Conservation (phyloP, 164 flowering plant species). For the Taxillus chinensis region DNA sequence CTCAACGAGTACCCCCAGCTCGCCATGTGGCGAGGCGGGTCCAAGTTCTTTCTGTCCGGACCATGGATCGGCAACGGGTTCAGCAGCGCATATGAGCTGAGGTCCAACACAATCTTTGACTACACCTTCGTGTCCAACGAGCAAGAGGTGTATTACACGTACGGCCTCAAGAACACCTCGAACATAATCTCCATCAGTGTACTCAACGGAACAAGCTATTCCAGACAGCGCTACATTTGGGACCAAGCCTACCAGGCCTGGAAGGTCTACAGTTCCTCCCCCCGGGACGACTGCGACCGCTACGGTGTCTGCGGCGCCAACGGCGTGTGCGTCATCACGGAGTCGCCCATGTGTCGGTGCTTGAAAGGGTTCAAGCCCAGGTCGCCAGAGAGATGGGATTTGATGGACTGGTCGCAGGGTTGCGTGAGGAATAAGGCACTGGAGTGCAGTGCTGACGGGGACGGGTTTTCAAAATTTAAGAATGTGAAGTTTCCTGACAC, state of each 20-base stretch:
- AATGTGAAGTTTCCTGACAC: background rate
- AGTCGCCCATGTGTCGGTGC: background rate
- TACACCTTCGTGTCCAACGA: background rate
- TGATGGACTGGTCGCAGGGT: background rate
- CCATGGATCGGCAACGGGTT: conserved; percentile 4
- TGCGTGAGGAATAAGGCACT: background rate
- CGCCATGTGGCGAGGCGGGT: background rate
- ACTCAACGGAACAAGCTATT: background rate
- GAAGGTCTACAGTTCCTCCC: background rate
- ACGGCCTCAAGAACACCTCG: background rate
- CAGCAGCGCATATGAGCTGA: background rate
- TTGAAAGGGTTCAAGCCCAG: background rate
- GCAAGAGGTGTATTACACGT: background rate
- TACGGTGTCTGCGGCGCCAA: background rate
- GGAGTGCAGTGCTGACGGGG: background rate
- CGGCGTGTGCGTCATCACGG: background rate
- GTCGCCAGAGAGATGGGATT: background rate
- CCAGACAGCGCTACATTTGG: background rate
- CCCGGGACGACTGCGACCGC: background rate
- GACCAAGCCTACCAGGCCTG: background rate
- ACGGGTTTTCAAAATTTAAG: background rate
- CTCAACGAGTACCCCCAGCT: conserved; percentile 10
- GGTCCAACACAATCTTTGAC: background rate
- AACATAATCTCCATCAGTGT: background rate
- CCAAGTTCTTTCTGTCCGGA: background rate